These are phyloP conservation scores for Senna tora DNA, from an alignment of 306 rosid species.

Conservation along the genomic window DNA sequence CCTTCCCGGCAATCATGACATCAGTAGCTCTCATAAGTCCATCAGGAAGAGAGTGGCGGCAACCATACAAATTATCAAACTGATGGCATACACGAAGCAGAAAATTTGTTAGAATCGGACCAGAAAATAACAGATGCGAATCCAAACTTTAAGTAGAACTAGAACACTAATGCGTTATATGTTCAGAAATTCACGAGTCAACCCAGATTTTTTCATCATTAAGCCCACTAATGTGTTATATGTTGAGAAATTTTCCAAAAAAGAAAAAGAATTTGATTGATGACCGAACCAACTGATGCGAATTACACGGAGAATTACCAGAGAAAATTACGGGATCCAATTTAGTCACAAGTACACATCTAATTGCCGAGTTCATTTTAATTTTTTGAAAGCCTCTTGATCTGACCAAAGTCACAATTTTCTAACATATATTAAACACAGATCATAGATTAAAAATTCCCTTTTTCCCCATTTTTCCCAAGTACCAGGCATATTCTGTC, in stretches of 20 bases:
- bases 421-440: slow-evolving; percentile 26
- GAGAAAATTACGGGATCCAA: too few species aligned
- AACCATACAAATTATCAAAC: slow-evolving; percentile 98
- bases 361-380: neutral
- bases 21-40: slow-evolving; percentile 99
- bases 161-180: too few species aligned
- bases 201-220: too few species aligned
- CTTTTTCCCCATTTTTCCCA: neutral
- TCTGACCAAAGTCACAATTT: too few species aligned
- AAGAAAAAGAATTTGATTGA: too few species aligned
- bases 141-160: slow-evolving; percentile 5
- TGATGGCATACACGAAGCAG: slow-evolving; percentile 35
- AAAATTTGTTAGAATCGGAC: neutral
- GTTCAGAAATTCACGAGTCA: too few species aligned
- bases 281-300: too few species aligned
- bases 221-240: too few species aligned
- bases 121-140: slow-evolving; percentile 17
- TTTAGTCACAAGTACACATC: neutral
- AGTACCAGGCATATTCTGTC: neutral
- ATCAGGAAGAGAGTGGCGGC: slow-evolving; percentile 99
- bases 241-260: too few species aligned
- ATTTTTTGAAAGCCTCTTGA: too few species aligned
- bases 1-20: slow-evolving; percentile 98
- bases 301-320: too few species aligned
- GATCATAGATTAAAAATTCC: neutral